Evolutionary conservation across 352 stramenopile genomes (phyloP), one percentile per base, ranked within the genome.

Genomic region (Phytophthora rubi): DNA sequence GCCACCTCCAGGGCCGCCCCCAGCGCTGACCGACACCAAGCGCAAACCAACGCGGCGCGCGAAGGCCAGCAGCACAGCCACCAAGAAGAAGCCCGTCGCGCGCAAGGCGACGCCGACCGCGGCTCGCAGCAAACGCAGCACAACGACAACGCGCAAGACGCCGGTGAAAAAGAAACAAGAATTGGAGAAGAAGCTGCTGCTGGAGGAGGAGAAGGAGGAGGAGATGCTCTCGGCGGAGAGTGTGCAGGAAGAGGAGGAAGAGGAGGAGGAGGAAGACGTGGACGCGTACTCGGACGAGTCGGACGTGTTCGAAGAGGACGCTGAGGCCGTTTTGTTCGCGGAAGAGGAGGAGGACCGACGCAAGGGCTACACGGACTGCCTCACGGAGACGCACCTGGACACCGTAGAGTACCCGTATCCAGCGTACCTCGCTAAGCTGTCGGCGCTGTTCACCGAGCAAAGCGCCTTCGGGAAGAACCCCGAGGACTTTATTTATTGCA

Each of bases 221-320:
- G 59, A 62, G 37, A 75, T 44, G 65, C 45, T 6, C 45, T 83
- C 56, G 8, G 80, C 76, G 26, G 77, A 85, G 26, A 81, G 81
- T 49, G 65, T 77, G 18, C 69, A 76, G 51, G 77, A 80, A 26
- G 69, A 85, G 13, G 80, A 81, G 23, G 82, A 86, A 28, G 39
- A 42, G 16, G 35, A 42, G 35, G 80, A 81, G 18, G 82, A 86
- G 30, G 77, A 82, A 3, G 23, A 26, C 23, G 23, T 77, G 35
- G 73, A 86, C 28, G 70, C 65, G 15, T 82, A 84, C 51, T 89
- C 81, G 49, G 81, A 77, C 51, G 81, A 89, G 39, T 92, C 86
- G 3, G 86, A 93, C 48, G 81, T 91, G 59, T 93, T 92, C 51
- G 86, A 93, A 59, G 86, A 93, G 49, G 86, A 93, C 42, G 68